Conservation (phyloP, 148 eudicot species). For the Amaranthus hypochondriacus region DNA sequence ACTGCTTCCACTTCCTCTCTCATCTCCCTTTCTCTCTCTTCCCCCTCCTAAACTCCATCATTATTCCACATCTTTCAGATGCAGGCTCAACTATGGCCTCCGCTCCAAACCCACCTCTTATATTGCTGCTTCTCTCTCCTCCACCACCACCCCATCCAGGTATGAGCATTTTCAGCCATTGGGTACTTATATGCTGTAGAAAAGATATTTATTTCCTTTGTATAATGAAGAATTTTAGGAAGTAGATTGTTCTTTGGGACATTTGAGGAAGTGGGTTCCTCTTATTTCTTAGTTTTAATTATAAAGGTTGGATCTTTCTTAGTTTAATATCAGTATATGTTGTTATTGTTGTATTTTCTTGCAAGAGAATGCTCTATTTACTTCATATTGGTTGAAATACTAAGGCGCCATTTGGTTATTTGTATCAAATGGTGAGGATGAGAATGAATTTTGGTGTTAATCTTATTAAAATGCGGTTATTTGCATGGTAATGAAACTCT, state of each 20-base stretch:
- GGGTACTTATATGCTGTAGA: background rate
- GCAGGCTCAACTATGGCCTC: conserved; percentile 30
- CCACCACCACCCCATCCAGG: conserved; percentile 27
- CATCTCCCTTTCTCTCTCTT: conserved; percentile 17
- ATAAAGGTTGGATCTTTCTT: background rate
- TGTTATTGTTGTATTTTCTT: too few relatives aligned
- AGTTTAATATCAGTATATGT: background rate
- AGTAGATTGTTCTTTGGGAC: background rate
- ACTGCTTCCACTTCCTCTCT: conserved; percentile 29
- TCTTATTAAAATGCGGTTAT: too few relatives aligned
- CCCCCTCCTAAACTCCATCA: conserved; percentile 11
- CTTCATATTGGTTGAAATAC: too few relatives aligned
- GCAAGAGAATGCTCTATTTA: too few relatives aligned
- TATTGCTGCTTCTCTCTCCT: conserved; percentile 33
- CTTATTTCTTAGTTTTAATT: background rate
- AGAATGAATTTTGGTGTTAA: too few relatives aligned
- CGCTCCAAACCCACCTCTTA: conserved; percentile 28
- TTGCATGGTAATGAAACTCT: too few relatives aligned
- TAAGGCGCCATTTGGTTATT: too few relatives aligned
- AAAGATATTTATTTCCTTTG: background rate
- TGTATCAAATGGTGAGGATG: too few relatives aligned
- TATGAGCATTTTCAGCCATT: conserved; percentile 8
- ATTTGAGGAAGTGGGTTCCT: conserved; percentile 2
- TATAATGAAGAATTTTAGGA: background rate
- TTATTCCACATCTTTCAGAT: conserved; percentile 24